Base-by-base conservation (phyloP, 2,329 filamentous ascomycete genomes). In the Fusarium verrucosum region DNA sequence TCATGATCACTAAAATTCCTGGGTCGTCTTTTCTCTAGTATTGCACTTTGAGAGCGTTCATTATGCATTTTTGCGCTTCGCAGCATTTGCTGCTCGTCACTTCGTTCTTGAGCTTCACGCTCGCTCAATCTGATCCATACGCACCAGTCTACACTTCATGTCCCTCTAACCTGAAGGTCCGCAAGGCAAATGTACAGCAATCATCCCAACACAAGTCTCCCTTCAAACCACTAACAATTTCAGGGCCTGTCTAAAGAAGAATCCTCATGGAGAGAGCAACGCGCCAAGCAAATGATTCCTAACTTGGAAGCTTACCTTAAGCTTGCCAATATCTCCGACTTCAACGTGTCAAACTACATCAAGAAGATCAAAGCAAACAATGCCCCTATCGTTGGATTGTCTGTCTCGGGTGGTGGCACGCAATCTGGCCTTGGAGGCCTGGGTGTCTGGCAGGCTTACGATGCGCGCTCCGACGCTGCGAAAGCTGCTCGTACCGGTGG, bases 401-500 rank as follows among this genome's bases (percentile, higher is more conserved):
- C 72, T 2, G 47, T 74, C 10, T 74, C 72, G 0, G 72, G 72
- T 1, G 72, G 71, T 26, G 72, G 70, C 0, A 72, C 72, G 0
- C 72, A 74, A 37, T 73, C 72, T 16, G 72, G 72, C 3, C 37
- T 74, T 10, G 72, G 72, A 4, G 72, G 72, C 0, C 25, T 74
- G 0, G 72, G 72, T 0, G 43, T 74, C 23, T 74, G 69, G 66
- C 70, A 72, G 10, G 72, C 72, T 1, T 74, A 63, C 10, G 72
- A 74, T 47, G 61, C 60, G 9, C 66, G 72, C 6, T 71, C 73
- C 11, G 47, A 56, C 1, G 26, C 38, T 0, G 70, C 70, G 0
- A 45, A 55, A 1, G 35, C 60, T 4, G 65, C 70, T 3, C 58
- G 66, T 1, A 74, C 70, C 0, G 72, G 72, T 3, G 72, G 72